phyloP scores from a whole-genome alignment of 768 basidiomycete species.

The Tremella mesenterica region DNA sequence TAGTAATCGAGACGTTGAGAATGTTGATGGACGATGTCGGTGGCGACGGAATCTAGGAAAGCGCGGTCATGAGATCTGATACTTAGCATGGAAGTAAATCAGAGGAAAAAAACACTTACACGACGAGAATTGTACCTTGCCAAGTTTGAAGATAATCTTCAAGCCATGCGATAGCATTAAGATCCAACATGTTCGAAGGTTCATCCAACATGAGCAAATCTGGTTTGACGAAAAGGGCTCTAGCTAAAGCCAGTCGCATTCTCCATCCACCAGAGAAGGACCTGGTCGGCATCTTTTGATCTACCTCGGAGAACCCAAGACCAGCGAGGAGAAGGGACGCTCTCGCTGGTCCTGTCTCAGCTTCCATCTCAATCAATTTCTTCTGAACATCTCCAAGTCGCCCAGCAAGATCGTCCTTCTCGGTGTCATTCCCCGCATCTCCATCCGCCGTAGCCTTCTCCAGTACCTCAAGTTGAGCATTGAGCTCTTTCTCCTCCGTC shows the following conservation, averaged over 20 bases:
- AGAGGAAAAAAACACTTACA: conserved; percentile 52
- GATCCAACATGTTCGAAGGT: conserved; percentile 93
- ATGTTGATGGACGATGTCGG: conserved; percentile 93
- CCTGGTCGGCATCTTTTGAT: conserved; percentile 72
- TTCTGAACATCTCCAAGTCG: conserved; percentile 82
- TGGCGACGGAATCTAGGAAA: conserved; percentile 92
- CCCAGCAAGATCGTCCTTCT: conserved; percentile 71
- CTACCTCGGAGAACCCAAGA: conserved; percentile 80
- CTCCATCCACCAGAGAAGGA: conserved; percentile 96
- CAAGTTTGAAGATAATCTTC: conserved; percentile 96
- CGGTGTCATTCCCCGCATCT: conserved; percentile 59
- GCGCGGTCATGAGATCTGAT: conserved; percentile 89
- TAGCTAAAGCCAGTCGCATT: conserved; percentile 90
- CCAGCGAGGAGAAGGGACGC: conserved; percentile 85
- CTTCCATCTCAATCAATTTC: conserved; percentile 92
- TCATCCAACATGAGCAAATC: conserved; percentile 75
- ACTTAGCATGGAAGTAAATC: conserved; percentile 13
- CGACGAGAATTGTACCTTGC: conserved; percentile 82
- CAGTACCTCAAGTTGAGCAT: conserved; percentile 61
- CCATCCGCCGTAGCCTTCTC: conserved; percentile 64
- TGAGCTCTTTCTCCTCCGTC: conserved; percentile 70
- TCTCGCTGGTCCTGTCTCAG: conserved; percentile 89
- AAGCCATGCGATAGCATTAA: conserved; percentile 94
- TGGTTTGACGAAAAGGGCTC: conserved; percentile 88
- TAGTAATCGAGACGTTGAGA: conserved; percentile 89